Conservation (phyloP, 441 rosid genomes). For the Gossypium laxum region DNA sequence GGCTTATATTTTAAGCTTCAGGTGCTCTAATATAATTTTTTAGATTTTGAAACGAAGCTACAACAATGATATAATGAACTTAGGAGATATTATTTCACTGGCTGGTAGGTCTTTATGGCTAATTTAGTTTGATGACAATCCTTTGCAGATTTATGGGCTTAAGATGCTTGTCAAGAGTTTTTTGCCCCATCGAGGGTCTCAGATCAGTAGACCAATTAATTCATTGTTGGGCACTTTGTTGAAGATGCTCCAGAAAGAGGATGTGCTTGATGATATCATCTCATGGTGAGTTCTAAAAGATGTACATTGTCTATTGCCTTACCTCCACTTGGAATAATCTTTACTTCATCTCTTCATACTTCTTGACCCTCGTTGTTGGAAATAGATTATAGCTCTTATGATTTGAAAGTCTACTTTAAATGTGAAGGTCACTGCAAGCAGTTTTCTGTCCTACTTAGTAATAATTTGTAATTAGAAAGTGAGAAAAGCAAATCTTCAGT, state of each 20-base stretch:
- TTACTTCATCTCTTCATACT: background rate
- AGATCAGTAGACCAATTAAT: constrained; percentile 38
- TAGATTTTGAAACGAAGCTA: constrained; percentile 1
- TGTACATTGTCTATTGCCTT: constrained; percentile 6
- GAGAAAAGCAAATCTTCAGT: background rate
- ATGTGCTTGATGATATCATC: constrained; percentile 26
- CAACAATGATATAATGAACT: background rate
- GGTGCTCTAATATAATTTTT: background rate
- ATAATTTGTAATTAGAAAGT: background rate
- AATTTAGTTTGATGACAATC: constrained; percentile 9
- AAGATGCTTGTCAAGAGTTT: constrained; percentile 79
- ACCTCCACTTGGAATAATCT: background rate
- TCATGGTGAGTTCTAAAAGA: constrained; percentile 35
- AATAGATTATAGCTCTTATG: constrained; percentile 5
- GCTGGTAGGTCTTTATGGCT: constrained; percentile 2
- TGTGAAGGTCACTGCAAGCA: background rate
- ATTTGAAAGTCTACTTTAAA: background rate
- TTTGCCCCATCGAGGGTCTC: constrained; percentile 58
- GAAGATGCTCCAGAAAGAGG: constrained; percentile 48
- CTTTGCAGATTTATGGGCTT: constrained; percentile 74
- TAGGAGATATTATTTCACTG: background rate
- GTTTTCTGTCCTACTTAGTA: background rate
- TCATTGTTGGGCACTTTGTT: constrained; percentile 46
- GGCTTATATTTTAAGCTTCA: constrained; percentile 1
- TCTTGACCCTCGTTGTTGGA: background rate